Conservation (phyloP, 768 basidiomycete species). For the Mycena olivaceomarginata region DNA sequence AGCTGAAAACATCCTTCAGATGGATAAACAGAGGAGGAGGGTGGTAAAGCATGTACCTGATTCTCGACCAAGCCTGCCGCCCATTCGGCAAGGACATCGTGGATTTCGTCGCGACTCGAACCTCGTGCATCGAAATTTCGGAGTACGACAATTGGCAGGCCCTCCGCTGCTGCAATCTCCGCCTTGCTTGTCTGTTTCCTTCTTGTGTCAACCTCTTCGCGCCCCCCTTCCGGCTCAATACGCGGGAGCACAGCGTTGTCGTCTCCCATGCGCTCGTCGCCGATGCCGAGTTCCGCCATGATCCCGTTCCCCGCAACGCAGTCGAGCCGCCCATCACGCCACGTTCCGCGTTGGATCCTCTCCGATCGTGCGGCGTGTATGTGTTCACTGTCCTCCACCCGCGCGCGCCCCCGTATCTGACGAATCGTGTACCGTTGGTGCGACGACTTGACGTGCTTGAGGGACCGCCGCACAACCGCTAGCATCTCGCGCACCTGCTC, state of each 20-base stretch:
- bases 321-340: constrained; percentile 93
- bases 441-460: constrained; percentile 77
- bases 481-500: constrained; percentile 93
- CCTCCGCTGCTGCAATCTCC: constrained; percentile 71
- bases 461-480: constrained; percentile 82
- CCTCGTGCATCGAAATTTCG: constrained; percentile 78
- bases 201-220: constrained; percentile 37
- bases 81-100: constrained; percentile 89
- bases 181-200: constrained; percentile 58
- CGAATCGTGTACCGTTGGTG: constrained; percentile 64
- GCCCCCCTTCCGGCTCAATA: not conserved
- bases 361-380: constrained; percentile 44
- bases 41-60: constrained; percentile 67
- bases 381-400: not conserved
- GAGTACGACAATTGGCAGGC: constrained; percentile 92
- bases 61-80: constrained; percentile 88
- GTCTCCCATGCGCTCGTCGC: constrained; percentile 38
- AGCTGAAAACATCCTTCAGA: constrained; percentile 66
- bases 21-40: not conserved
- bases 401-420: constrained; percentile 56
- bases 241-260: not conserved
- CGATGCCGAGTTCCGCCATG: constrained; percentile 62
- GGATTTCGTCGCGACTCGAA: constrained; percentile 79
- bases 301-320: constrained; percentile 90
- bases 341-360: constrained; percentile 75